A percentile compares a stretch with the other conserved stretches of the same genome.
Conservation (phyloP, 768 basidiomycete species). For the Sarcodon aspratus region DNA sequence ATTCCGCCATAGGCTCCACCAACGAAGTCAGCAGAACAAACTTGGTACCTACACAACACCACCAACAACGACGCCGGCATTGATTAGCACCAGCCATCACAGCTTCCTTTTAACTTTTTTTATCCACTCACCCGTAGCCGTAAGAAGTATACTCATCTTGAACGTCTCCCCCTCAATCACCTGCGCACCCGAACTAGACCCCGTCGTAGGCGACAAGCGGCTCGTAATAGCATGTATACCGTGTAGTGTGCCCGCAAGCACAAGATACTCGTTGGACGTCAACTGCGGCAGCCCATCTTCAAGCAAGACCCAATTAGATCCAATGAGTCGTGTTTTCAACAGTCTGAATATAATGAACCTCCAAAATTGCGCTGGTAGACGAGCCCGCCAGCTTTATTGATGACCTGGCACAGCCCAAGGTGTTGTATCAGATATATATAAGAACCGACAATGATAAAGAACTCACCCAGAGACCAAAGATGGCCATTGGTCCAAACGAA, state of each 20-base stretch:
- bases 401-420: conserved; percentile 42
- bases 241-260: conserved; percentile 92
- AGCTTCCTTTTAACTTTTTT: not conserved
- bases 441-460: not conserved
- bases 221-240: conserved; percentile 99
- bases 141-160: conserved; percentile 87
- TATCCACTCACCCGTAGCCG: conserved; percentile 61
- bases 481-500: conserved; percentile 38
- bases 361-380: conserved; percentile 90
- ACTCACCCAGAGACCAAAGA: conserved; percentile 75
- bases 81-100: not conserved
- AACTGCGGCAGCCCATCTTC: conserved; percentile 79
- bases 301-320: not conserved
- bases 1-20: conserved; percentile 56
- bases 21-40: conserved; percentile 87
- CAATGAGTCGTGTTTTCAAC: not conserved
- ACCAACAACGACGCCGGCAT: not conserved
- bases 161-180: conserved; percentile 95
- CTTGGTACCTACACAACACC: conserved; percentile 63
- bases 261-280: conserved; percentile 90
- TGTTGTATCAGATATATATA: conserved; percentile 2
- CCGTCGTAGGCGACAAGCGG: conserved; percentile 67
- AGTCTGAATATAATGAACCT: conserved; percentile 36
- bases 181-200: conserved; percentile 77
- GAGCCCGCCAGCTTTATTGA: conserved; percentile 97